phyloP scores from a whole-genome alignment of 495 filamentous ascomycete species.

The Emericellopsis terricola region DNA sequence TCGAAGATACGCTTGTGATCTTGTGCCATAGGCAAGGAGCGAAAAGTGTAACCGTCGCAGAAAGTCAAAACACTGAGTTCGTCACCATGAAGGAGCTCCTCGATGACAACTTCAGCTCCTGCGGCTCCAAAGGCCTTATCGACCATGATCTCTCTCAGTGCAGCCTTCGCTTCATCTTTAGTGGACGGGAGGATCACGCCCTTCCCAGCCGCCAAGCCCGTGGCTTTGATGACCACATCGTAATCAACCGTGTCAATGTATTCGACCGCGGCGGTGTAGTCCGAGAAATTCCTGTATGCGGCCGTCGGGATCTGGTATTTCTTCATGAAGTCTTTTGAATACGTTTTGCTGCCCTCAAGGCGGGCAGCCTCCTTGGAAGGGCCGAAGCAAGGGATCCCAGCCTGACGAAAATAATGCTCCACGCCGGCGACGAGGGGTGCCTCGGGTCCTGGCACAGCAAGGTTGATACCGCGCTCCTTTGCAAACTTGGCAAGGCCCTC shows the following conservation, averaged over 20 bases:
- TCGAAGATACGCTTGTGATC: constrained; percentile 93
- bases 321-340: constrained; percentile 97
- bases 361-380: constrained; percentile 70
- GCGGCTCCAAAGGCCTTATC: constrained; percentile 74
- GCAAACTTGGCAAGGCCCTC: constrained; percentile 59
- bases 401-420: constrained; percentile 62
- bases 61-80: constrained; percentile 86
- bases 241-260: constrained; percentile 62
- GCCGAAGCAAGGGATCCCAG: constrained; percentile 69
- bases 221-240: constrained; percentile 77
- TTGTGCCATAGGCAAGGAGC: constrained; percentile 77
- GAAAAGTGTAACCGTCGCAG: constrained; percentile 73
- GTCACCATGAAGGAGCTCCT: constrained; percentile 83
- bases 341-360: constrained; percentile 93
- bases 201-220: constrained; percentile 76
- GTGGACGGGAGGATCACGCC: constrained; percentile 72
- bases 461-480: constrained; percentile 51
- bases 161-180: constrained; percentile 66
- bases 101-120: constrained; percentile 86
- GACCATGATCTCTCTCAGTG: constrained; percentile 78
- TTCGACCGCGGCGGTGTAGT: constrained; percentile 55
- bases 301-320: constrained; percentile 82
- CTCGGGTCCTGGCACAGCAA: constrained; percentile 84
- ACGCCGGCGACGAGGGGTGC: constrained; percentile 87
- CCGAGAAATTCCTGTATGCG: constrained; percentile 69